Base-by-base conservation (phyloP, 2,329 filamentous ascomycete species). In the Diaporthe capsici region DNA sequence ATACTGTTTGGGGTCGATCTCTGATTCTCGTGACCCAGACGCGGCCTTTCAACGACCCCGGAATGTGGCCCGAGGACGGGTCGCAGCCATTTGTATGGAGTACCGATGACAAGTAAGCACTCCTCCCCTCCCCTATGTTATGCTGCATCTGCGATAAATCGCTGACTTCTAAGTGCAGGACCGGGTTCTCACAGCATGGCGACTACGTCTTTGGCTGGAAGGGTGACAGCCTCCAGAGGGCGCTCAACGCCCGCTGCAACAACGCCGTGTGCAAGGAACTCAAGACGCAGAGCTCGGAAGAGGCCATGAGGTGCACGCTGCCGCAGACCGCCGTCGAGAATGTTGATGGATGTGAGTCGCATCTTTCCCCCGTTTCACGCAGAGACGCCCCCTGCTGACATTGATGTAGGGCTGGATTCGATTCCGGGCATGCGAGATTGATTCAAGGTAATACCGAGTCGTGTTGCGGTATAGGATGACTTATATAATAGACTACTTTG, bases 181-280 rank as follows among this genome's bases (percentile, higher is more conserved):
- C 80, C 42, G 84, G 83, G 12, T 84, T 81, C 72, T 83, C 83
- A 10, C 83, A 82, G 13, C 83, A 85, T 75, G 84, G 82, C 22
- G 84, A 85, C 73, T 85, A 85, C 78, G 80, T 85, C 34, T 85
- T 85, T 76, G 84, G 84, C 17, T 85, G 84, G 81, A 80, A 82
- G 67, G 82, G 76, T n/a, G 82, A 83, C 71, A 70, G 79, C 2
- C 80, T 83, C 22, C 82, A 83, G 75, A 68, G 75, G 1, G 82
- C 82, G 42, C 82, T 75, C 25, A 49, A 75, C 28, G 58, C 57
- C 55, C 53, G 58, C 4, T 75, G 74, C 60, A 73, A 73, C 39
- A 76, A 77, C 8, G 76, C 79, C 34, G 58, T 71, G 4, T 81
- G 80, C 75, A 71, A 72, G 2, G 68, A 44, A 13, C 77, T 81